A percentile compares a stretch with the other conserved stretches of the same genome.
phyloP scores from a whole-genome alignment of 176 grass and related monocot genomes.

The Hordeum marinum region DNA sequence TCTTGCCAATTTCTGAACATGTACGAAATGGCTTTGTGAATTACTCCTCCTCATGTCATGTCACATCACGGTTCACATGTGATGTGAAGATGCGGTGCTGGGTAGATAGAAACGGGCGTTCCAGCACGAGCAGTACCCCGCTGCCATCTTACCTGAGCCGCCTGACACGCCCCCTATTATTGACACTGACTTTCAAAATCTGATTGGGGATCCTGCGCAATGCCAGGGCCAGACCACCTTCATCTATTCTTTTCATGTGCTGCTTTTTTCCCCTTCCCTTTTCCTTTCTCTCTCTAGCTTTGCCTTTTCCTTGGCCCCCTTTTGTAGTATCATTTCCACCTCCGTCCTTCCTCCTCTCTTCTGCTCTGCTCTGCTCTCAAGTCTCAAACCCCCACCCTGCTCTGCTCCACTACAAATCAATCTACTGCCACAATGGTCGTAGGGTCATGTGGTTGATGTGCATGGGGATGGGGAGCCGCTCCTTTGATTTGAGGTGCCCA shows the following conservation, averaged over 20 bases:
- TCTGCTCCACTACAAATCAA: neutral
- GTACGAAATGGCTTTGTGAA: neutral
- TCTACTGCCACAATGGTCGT: neutral
- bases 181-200: slow-evolving; percentile 36
- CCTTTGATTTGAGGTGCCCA: slow-evolving; percentile 39
- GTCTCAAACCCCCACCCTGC: too few relatives aligned
- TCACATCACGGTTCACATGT: slow-evolving; percentile 19
- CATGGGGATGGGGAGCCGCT: slow-evolving; percentile 22
- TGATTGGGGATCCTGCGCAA: slow-evolving; percentile 48
- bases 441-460: slow-evolving; percentile 23
- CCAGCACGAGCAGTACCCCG: neutral
- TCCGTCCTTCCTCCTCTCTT: neutral
- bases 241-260: slow-evolving; percentile 36
- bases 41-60: neutral
- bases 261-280: slow-evolving; percentile 21
- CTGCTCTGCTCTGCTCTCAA: neutral
- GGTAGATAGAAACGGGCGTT: slow-evolving; percentile 20
- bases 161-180: slow-evolving; percentile 24
- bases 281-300: slow-evolving; percentile 17
- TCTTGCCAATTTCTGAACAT: neutral
- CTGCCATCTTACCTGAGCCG: slow-evolving; percentile 18
- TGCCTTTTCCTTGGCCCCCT: slow-evolving; percentile 19
- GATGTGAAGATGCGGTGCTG: slow-evolving; percentile 18
- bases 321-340: slow-evolving; percentile 35
- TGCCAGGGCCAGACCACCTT: neutral